Base-by-base conservation (phyloP, 2,329 filamentous ascomycete species). In the Delphinella strobiligena region DNA sequence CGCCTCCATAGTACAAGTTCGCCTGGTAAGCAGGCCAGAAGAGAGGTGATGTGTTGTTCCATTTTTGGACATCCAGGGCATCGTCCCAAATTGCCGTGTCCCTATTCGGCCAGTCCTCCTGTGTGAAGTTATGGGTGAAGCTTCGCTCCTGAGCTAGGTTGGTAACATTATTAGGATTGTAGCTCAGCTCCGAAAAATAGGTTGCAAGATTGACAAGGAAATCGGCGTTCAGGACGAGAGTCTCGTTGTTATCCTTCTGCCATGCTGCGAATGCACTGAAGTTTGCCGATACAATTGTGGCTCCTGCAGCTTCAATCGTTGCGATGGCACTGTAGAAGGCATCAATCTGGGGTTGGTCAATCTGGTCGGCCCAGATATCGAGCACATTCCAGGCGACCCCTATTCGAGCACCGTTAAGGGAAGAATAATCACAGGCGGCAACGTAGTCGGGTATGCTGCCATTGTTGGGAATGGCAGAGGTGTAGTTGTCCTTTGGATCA, bases 361-460 rank as follows among this genome's bases (percentile, higher is more conserved):
- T 51, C 24, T 53, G 46, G 11, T 53, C 47, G 3, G 48, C 30
- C 16, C 50, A 55, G 3, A 57, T 47, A 3, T 62, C 60, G 24
- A 82, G 62, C 2, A 72, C 62, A 47, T 80, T 79, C 14, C 71
- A 64, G 0, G 78, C 74, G 3, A 84, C 66, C 3, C 80, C 80
- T 18, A 84, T 75, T 2, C 78, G 68, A 38, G 72, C 72, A 5
- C 74, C 75, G 9, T 57, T 45, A 0, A 82, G 61, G 0, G 67
- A 66, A 10, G 65, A 64, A 15, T 65, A 55, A 15, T 72, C 64
- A 51, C 78, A 73, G 0, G 77, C 72, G 2, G 62, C 64, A 7
- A 74, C 68, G 48, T 82, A 83, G 53, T 83, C 64, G 0, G 78
- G 78, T 1, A 71, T 53, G 0, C 47, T 56, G 2, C 52, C 52